Evolutionary conservation across 768 basidiomycete genomes (phyloP).

Genomic region (Tubosaeta brunneosetosa): DNA sequence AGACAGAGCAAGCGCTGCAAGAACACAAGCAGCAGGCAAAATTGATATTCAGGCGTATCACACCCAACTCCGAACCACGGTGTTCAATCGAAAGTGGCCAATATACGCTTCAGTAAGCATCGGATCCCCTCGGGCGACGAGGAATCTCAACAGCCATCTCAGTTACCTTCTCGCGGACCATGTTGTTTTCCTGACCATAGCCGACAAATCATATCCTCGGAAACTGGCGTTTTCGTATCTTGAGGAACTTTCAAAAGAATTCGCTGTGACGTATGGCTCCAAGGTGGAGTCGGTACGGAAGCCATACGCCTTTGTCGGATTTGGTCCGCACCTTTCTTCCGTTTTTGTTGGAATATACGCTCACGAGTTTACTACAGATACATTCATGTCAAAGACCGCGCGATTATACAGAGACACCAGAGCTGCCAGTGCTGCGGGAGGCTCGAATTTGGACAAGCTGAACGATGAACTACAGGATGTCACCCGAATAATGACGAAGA

Average conservation of each 20-base stretch:
- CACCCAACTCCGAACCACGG: constrained; percentile 88
- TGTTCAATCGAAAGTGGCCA: constrained; percentile 96
- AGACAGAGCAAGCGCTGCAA: constrained; percentile 92
- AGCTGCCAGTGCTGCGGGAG: constrained; percentile 64
- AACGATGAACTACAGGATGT: constrained; percentile 98
- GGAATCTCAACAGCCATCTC: constrained; percentile 9
- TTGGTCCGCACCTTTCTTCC: constrained; percentile 56
- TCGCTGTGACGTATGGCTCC: constrained; percentile 84
- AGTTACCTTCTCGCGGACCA: constrained; percentile 95
- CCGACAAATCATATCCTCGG: constrained; percentile 94
- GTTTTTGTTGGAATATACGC: background rate
- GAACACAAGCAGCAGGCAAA: constrained; percentile 99
- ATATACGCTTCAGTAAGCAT: constrained; percentile 90
- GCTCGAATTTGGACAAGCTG: constrained; percentile 73
- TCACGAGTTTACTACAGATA: constrained; percentile 53
- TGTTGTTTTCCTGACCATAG: constrained; percentile 92
- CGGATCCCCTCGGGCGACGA: background rate
- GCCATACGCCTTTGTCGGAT: constrained; percentile 99
- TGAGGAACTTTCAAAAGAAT: constrained; percentile 96
- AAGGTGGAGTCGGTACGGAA: constrained; percentile 90
- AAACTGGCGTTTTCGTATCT: constrained; percentile 97
- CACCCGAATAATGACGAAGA: constrained; percentile 99
- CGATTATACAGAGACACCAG: constrained; percentile 93
- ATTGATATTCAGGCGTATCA: constrained; percentile 91
- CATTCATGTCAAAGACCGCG: constrained; percentile 98